Percentiles rank a stretch among this genome's conserved stretches.
phyloP scores from a whole-genome alignment of 495 filamentous ascomycete species.

The Xylaria nigripes region DNA sequence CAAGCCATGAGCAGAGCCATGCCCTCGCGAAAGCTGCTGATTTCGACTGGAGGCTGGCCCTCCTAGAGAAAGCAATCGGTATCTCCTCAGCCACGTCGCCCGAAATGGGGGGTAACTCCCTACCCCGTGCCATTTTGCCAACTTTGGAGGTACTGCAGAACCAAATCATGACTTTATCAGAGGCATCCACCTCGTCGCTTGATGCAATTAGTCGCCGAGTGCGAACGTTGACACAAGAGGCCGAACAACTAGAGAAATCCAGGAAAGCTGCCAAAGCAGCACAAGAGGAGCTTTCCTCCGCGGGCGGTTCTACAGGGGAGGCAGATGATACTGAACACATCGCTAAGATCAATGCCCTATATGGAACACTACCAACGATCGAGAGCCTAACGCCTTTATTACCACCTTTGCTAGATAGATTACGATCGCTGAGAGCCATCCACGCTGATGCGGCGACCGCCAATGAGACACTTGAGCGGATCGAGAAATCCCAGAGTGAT shows the following conservation, averaged over 20 bases:
- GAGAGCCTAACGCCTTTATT: constrained; percentile 78
- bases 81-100: constrained; percentile 60
- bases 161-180: constrained; percentile 56
- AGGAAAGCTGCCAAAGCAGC: constrained; percentile 63
- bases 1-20: constrained; percentile 53
- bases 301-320: constrained; percentile 31
- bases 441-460: constrained; percentile 86
- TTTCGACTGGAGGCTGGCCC: constrained; percentile 70
- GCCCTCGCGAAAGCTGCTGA: constrained; percentile 74
- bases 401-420: constrained; percentile 74
- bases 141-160: constrained; percentile 71
- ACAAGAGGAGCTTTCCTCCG: constrained; percentile 48
- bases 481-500: constrained; percentile 73
- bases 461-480: constrained; percentile 61
- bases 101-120: constrained; percentile 48
- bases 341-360: constrained; percentile 86
- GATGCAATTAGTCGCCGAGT: constrained; percentile 68
- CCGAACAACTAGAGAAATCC: constrained; percentile 66
- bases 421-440: constrained; percentile 73
- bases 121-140: constrained; percentile 62
- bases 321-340: constrained; percentile 55
- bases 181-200: constrained; percentile 56
- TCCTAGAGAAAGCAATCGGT: constrained; percentile 76
- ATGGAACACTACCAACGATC: constrained; percentile 80
- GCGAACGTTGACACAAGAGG: constrained; percentile 66